Base-by-base conservation (phyloP, 257 asterid species). In the Prunella vulgaris region DNA sequence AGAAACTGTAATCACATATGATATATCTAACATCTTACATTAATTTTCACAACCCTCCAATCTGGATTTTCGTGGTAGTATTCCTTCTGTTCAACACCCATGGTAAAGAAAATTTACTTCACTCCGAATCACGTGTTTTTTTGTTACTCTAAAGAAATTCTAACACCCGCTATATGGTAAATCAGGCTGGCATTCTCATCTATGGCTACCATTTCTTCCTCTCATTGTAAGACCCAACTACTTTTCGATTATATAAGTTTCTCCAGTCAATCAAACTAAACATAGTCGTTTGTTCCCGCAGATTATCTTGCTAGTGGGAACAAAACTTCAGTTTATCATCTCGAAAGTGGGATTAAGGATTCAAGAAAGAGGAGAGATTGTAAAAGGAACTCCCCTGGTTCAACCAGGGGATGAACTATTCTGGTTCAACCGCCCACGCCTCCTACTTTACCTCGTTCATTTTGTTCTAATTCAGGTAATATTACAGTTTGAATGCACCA, bases 201-300 rank as follows among this genome's bases (percentile, higher is more conserved):
- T 85, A n/a, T 87, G 95, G 95, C 81, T 87, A 46, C 95, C 95
- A 25, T 83, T 87, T 59, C 51, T 78, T 67, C 89, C 90, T 56
- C 78, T 85, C 10, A 53, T 80, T 46, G 91, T 87, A 79, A 83
- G 87, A 46, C 20, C 57, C 57, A 1, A 9, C 17, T 56, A 28
- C 56, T 49, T 40, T 38, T 44, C 44, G 27, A 54, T 56, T 24
- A 27, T 40, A 49, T 15, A 3, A 52, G 27, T 76, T 57, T 30
- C 12, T 66, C n/a, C 4, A 7, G 37, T 48, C 63, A 10, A n/a
- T 40, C 17, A 15, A 37, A 5, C 2, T 14, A 40, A 63, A 48
- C 15, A 7, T 70, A 37, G 0, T 67, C 22, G 30, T 5, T 44
- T n/a, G 2, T 46, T 40, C n/a, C 53, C 40, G n/a, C 82, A 87